phyloP scores from a whole-genome alignment of 306 rosid species.

The Prunus mume region DNA sequence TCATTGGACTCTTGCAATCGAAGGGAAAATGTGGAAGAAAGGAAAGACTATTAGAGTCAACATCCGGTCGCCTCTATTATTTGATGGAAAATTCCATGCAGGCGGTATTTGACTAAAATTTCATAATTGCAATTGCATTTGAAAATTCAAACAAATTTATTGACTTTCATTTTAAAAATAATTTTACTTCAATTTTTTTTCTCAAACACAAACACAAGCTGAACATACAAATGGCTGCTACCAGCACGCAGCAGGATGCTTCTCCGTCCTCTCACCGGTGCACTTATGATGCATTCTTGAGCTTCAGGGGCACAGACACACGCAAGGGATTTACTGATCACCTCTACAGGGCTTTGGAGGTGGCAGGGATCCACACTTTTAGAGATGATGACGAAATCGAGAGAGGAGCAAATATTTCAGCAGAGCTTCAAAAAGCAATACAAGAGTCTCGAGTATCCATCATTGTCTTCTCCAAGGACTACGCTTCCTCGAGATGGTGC shows the following conservation, averaged over 20 bases:
- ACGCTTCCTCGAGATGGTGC: not conserved
- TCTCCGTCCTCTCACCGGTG: conserved; percentile 3
- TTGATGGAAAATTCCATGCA: too few relatives aligned
- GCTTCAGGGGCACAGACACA: not conserved
- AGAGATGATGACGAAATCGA: conserved; percentile 3
- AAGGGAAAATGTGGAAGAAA: too few relatives aligned
- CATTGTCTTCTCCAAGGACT: conserved; percentile 1
- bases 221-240: not conserved
- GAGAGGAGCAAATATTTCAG: not conserved
- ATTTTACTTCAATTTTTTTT: too few relatives aligned
- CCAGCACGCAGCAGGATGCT: not conserved
- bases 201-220: too few relatives aligned
- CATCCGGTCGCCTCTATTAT: too few relatives aligned
- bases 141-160: too few relatives aligned
- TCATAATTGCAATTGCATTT: too few relatives aligned
- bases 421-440: not conserved
- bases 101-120: too few relatives aligned
- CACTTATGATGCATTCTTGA: conserved; percentile 5
- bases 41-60: too few relatives aligned
- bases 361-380: conserved; percentile 6
- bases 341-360: not conserved
- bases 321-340: conserved; percentile 2
- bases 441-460: not conserved
- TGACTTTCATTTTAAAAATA: too few relatives aligned
- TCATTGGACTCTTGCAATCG: too few relatives aligned